Conservation (phyloP, 1,139 yeast genomes). For the Sugiyamaella neomexicana region DNA sequence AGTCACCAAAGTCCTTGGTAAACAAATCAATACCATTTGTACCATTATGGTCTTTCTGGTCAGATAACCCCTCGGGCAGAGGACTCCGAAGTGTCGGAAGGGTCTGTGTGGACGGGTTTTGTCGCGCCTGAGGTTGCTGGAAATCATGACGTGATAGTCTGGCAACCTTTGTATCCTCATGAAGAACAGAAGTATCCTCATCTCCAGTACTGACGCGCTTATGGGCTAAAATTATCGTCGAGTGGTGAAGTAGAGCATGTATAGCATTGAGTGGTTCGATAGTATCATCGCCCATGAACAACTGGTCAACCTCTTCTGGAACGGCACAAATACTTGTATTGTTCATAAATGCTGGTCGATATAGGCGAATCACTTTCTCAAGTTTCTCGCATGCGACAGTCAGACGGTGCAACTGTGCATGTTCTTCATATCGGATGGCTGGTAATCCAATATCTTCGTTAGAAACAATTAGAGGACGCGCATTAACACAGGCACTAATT, state of each 20-base stretch:
- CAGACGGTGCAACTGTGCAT: conserved; percentile 35
- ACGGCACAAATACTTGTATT: conserved; percentile 18
- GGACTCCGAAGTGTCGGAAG: conserved; percentile 26
- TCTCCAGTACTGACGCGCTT: conserved; percentile 32
- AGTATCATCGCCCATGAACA: conserved; percentile 32
- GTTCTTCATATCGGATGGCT: conserved; percentile 34
- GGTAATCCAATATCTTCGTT: conserved; percentile 44
- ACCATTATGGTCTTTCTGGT: conserved; percentile 21
- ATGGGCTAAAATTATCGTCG: conserved; percentile 39
- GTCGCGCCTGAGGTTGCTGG: conserved; percentile 9
- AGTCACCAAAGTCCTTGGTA: background rate
- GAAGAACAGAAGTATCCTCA: conserved; percentile 17
- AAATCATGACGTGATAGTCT: conserved; percentile 20
- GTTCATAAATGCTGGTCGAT: conserved; percentile 36
- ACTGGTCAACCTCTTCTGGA: conserved; percentile 30
- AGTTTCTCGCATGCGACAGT: conserved; percentile 39
- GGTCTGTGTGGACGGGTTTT: conserved; percentile 16
- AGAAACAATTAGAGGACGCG: conserved; percentile 43
- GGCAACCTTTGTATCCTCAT: conserved; percentile 26
- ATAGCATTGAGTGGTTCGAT: conserved; percentile 34
- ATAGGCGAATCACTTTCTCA: conserved; percentile 42
- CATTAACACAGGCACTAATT: conserved; percentile 44
- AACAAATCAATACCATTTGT: conserved; percentile 6
- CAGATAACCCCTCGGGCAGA: conserved; percentile 31
- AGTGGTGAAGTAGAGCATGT: conserved; percentile 36